Conservation (phyloP, 2,329 filamentous ascomycete genomes). For the Xylaria polymorpha region DNA sequence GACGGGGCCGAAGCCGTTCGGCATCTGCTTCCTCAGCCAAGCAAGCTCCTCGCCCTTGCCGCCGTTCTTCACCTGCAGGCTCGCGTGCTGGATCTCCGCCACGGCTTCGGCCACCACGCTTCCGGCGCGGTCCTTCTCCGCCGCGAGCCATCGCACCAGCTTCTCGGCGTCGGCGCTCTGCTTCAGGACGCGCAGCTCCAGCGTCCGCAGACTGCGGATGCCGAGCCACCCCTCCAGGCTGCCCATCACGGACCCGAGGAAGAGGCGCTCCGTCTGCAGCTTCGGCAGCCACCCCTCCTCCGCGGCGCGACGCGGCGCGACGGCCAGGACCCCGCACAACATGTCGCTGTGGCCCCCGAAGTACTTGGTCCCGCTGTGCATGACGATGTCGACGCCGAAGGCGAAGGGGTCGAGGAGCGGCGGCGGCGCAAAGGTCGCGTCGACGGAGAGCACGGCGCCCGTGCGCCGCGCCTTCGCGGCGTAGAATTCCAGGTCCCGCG, state of each 20-base stretch:
- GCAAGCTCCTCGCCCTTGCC: conserved; percentile 40
- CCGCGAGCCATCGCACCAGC: conserved; percentile 78
- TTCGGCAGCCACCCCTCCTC: conserved; percentile 69
- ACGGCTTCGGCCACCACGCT: conserved; percentile 66
- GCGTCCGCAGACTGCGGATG: conserved; percentile 83
- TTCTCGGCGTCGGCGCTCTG: conserved; percentile 77
- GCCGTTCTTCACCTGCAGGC: conserved; percentile 68
- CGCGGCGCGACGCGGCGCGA: conserved; percentile 63
- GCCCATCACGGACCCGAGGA: conserved; percentile 86
- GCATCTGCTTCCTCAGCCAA: conserved; percentile 92
- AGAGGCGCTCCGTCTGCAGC: conserved; percentile 76
- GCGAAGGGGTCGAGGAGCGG: conserved; percentile 86
- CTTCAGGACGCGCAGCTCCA: conserved; percentile 82
- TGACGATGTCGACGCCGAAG: conserved; percentile 84
- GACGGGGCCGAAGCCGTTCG: conserved; percentile 87
- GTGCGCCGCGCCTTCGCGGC: conserved; percentile 76
- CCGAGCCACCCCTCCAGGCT: conserved; percentile 93
- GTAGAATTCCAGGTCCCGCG: conserved; percentile 77
- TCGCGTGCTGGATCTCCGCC: conserved; percentile 77
- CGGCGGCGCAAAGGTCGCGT: conserved; percentile 93
- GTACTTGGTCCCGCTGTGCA: conserved; percentile 97
- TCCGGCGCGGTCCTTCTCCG: conserved; percentile 45
- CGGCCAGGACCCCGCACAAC: conserved; percentile 84
- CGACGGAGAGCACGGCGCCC: conserved; percentile 83
- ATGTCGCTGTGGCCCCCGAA: conserved; percentile 95